phyloP scores from a whole-genome alignment of 2,329 filamentous ascomycete genomes.

The Raffaelea albimanens region DNA sequence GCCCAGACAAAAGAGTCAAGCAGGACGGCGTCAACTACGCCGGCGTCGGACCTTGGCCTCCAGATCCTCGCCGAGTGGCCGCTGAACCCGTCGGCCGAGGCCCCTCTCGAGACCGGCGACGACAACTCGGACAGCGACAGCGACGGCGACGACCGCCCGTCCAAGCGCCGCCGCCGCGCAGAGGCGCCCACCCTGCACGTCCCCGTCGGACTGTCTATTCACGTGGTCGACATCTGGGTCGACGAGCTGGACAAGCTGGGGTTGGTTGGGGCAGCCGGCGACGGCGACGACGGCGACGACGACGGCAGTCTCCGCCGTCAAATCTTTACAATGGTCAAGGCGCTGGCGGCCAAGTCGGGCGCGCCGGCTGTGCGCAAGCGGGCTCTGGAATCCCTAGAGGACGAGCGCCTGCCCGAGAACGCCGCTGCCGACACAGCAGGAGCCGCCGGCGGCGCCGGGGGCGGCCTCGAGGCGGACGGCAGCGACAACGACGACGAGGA shows the following conservation, averaged over 20 bases:
- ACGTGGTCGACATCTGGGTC: conserved; percentile 83
- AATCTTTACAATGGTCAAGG: conserved; percentile 46
- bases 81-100: conserved; percentile 23
- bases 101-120: conserved; percentile 21
- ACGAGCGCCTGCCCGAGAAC: conserved; percentile 64
- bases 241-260: conserved; percentile 38
- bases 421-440: conserved; percentile 16
- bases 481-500: conserved; percentile 26
- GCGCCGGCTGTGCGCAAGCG: conserved; percentile 65
- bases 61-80: conserved; percentile 29
- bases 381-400: conserved; percentile 60
- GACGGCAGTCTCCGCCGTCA: conserved; percentile 35
- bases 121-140: conserved; percentile 26
- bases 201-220: conserved; percentile 76
- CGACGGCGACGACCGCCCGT: conserved; percentile 21
- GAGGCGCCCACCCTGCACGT: conserved; percentile 32
- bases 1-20: conserved; percentile 19
- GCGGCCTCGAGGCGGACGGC: background rate
- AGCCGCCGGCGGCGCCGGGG: background rate
- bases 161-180: conserved; percentile 17
- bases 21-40: too few species aligned
- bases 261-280: conserved; percentile 3
- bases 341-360: conserved; percentile 44
- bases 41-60: conserved; percentile 26
- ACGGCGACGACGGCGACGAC: conserved; percentile 23